Percentiles rank a stretch among this genome's conserved stretches.
These are phyloP conservation scores for Lachnellula willkommii DNA, from an alignment of 2,329 filamentous ascomycete genomes.

Conservation along the genomic window DNA sequence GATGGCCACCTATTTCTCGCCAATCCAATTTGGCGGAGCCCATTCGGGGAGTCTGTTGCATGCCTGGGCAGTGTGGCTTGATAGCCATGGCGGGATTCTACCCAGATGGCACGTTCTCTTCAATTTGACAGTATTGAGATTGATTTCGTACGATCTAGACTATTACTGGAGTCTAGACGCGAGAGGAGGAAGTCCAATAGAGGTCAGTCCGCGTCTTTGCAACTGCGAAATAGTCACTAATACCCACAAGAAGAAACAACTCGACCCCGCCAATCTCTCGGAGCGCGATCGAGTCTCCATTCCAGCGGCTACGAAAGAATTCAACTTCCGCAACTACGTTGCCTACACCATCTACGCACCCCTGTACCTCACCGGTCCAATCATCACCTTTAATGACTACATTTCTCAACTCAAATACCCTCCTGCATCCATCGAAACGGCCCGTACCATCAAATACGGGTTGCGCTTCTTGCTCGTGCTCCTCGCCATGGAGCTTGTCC, in stretches of 20 bases:
- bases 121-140: constrained; percentile 85
- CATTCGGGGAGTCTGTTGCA: constrained; percentile 12
- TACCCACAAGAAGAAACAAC: constrained; percentile 88
- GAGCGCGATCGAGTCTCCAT: constrained; percentile 80
- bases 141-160: constrained; percentile 96
- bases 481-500: constrained; percentile 82
- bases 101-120: constrained; percentile 95
- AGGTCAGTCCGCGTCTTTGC: constrained; percentile 57
- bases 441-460: constrained; percentile 73
- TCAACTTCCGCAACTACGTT: constrained; percentile 77
- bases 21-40: constrained; percentile 8
- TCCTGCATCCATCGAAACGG: constrained; percentile 61
- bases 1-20: constrained; percentile 51
- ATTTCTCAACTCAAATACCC: constrained; percentile 77
- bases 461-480: constrained; percentile 76
- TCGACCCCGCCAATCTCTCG: constrained; percentile 79
- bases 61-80: constrained; percentile 64
- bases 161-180: constrained; percentile 85
- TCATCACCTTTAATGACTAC: constrained; percentile 97
- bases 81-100: constrained; percentile 77
- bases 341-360: constrained; percentile 89
- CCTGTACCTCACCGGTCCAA: constrained; percentile 86
- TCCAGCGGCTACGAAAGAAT: constrained; percentile 67
- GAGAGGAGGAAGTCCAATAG: constrained; percentile 59
- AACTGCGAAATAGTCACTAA: constrained; percentile 45